Evolutionary conservation across 2,329 filamentous ascomycete genomes (phyloP), one percentile per base, ranked within the genome.

Genomic region (Plectosphaerella cucumerina): DNA sequence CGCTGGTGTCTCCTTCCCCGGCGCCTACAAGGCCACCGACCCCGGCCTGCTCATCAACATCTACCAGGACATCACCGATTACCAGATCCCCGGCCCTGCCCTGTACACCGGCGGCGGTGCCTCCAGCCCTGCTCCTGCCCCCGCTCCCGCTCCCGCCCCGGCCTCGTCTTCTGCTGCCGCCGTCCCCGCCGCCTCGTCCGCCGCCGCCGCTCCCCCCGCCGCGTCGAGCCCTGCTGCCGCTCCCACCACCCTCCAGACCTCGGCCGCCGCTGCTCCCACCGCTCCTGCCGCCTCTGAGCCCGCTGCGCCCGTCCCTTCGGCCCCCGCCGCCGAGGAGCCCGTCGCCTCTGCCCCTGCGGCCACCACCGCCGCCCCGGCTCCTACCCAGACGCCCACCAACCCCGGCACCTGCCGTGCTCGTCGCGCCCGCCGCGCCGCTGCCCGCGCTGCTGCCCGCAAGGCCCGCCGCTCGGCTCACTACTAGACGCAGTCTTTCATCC

Each of bases 1-100:
- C 8, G 51, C 55, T 4, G 59, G 57, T 10, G 60, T 63, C 20
- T 47, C 43, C 21, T 54, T 56, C 42, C 54, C 54, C 2, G 54
- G 54, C 2, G 54, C 45, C 1, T 56, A 56, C 37, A 50, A 54
- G 42, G 54, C 52, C 8, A 42, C 39, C 39, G n/a, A 42, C 39
- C 39, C 39, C 39, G 39, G 39, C 39, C 39, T 42, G 39, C n/a
- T 42, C n/a, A 42, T 42, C 39, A 42, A 42, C 39, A 42, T 42
- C 39, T 42, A 42, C 17, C 39, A 42, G 39, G 47, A 42, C 22
- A 43, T 47, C 17, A 26, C 18, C 47, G 39, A 49, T 48, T 56
- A 56, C 50, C 45, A 54, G 52, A 50, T 54, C 37, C 54, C 54
- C 20, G 54, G 54, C 37, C 54, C 54, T 41, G 41, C 54, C 11